These are phyloP conservation scores for Glomus cerebriforme DNA, from an alignment of 192 early-diverging fungal genomes.

Conservation along the genomic window DNA sequence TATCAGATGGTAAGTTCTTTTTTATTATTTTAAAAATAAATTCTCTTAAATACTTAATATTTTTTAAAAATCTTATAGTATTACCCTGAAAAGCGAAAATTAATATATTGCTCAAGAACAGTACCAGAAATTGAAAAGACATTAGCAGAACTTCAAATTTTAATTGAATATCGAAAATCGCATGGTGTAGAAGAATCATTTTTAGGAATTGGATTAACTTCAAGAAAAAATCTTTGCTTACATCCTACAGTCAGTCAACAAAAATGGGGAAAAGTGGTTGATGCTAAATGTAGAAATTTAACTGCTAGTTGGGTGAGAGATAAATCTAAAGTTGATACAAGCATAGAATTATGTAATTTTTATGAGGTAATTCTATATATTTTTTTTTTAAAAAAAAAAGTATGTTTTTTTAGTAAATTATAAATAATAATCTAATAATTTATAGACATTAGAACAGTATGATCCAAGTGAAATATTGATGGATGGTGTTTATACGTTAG, in stretches of 20 bases:
- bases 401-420: background rate
- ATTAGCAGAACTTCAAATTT: conserved; percentile 88
- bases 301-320: conserved; percentile 94
- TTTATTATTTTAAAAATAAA: background rate
- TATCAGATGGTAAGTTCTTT: conserved; percentile 78
- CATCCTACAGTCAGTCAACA: conserved; percentile 87
- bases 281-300: conserved; percentile 87
- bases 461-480: conserved; percentile 67
- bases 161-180: conserved; percentile 81
- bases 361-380: conserved; percentile 62
- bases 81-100: conserved; percentile 90
- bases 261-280: conserved; percentile 82
- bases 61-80: conserved; percentile 43
- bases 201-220: conserved; percentile 90
- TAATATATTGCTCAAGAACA: conserved; percentile 99
- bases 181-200: conserved; percentile 77
- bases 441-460: conserved; percentile 66
- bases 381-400: background rate
- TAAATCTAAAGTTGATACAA: conserved; percentile 50
- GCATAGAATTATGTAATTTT: conserved; percentile 66
- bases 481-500: conserved; percentile 93
- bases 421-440: conserved; percentile 11
- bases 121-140: conserved; percentile 99
- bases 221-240: conserved; percentile 92
- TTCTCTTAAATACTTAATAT: background rate